These are phyloP conservation scores for Lactarius tabidus DNA, from an alignment of 768 basidiomycete genomes.

Conservation along the genomic window DNA sequence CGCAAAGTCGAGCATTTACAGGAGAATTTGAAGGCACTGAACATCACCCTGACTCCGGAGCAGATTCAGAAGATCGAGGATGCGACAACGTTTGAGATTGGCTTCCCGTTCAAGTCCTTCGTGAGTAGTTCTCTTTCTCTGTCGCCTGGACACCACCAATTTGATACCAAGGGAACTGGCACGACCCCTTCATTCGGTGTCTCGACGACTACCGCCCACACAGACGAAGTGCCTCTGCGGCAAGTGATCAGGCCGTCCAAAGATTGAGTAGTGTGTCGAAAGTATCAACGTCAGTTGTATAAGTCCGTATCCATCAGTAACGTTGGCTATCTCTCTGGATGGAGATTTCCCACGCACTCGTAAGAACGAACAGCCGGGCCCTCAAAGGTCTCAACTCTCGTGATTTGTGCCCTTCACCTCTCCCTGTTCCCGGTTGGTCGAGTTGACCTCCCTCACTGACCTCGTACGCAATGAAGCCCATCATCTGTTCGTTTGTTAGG, in stretches of 20 bases:
- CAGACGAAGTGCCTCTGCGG: neutral
- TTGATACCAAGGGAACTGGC: neutral
- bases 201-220: neutral
- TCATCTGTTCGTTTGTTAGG: no score
- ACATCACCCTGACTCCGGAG: slow-evolving; percentile 38
- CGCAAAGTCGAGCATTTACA: slow-evolving; percentile 50
- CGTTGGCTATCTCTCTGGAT: neutral
- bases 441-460: neutral
- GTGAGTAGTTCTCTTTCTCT: neutral
- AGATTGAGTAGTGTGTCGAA: neutral
- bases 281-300: neutral
- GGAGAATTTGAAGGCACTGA: slow-evolving; percentile 48
- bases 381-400: neutral
- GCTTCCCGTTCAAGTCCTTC: slow-evolving; percentile 37
- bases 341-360: neutral
- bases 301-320: neutral
- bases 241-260: neutral
- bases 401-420: neutral
- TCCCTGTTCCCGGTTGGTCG: neutral
- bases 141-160: neutral
- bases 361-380: neutral
- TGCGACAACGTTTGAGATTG: slow-evolving; percentile 35
- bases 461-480: no score
- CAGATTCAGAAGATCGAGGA: slow-evolving; percentile 46
- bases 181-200: neutral